Evolutionary conservation across 257 asterid genomes (phyloP).

Genomic region (Ehretia macrophylla): DNA sequence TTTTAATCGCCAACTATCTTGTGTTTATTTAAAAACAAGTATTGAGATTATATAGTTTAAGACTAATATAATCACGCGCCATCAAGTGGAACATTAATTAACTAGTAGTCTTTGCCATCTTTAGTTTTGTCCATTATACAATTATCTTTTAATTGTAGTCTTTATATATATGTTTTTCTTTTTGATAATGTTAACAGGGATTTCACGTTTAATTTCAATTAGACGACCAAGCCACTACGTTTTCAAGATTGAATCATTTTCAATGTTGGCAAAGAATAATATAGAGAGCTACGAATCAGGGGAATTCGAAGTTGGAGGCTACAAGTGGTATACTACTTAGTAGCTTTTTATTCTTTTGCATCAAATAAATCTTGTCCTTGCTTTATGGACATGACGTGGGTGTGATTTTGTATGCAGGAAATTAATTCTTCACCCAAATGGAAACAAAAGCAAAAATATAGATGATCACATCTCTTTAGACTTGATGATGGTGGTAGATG

Average conservation of each 20-base stretch:
- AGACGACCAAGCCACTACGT: slow-evolving; percentile 47
- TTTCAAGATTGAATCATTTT: slow-evolving; percentile 38
- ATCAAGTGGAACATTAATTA: too few species aligned
- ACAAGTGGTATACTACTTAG: slow-evolving; percentile 62
- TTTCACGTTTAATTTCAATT: slow-evolving; percentile 27
- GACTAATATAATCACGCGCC: too few species aligned
- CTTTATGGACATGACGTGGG: too few species aligned
- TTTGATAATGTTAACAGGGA: too few species aligned
- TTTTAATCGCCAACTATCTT: too few species aligned
- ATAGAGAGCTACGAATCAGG: slow-evolving; percentile 37
- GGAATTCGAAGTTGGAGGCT: slow-evolving; percentile 65
- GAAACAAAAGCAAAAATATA: slow-evolving; percentile 54
- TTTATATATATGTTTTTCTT: too few species aligned
- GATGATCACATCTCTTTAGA: slow-evolving; percentile 50
- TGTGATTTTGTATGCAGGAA: slow-evolving; percentile 34
- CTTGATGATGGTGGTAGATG: slow-evolving; percentile 35
- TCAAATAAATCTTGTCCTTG: too few species aligned
- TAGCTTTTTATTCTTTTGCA: background rate
- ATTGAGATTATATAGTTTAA: too few species aligned
- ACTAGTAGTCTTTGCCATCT: too few species aligned
- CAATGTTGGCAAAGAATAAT: slow-evolving; percentile 39
- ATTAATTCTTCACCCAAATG: slow-evolving; percentile 56
- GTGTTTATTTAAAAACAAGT: too few species aligned
- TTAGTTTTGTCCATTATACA: too few species aligned
- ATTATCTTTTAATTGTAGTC: too few species aligned